phyloP scores from a whole-genome alignment of 257 asterid species.

The Asclepias syriaca region DNA sequence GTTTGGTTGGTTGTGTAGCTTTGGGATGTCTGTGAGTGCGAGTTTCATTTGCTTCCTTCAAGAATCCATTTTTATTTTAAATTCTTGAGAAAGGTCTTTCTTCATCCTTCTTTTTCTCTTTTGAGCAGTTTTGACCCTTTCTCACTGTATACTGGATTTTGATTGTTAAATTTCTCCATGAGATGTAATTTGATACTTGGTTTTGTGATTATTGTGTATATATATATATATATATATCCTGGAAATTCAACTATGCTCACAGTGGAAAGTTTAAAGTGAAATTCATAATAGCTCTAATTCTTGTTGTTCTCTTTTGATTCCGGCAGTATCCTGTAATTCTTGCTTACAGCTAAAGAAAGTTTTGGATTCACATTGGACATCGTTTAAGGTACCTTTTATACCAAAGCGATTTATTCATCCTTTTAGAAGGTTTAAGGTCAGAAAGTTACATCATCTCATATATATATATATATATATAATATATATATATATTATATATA shows the following conservation, averaged over 20 bases:
- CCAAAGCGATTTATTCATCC: background rate
- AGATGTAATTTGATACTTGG: background rate
- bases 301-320: no score
- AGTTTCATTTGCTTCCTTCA: slow-evolving; percentile 33
- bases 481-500: no score
- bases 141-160: background rate
- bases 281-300: no score
- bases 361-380: no score
- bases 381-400: no score
- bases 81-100: slow-evolving; percentile 41
- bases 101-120: background rate
- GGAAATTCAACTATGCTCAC: background rate
- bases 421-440: no score
- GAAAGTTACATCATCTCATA: no score
- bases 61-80: slow-evolving; percentile 44
- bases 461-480: no score
- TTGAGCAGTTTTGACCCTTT: slow-evolving; percentile 18
- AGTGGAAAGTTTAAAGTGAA: background rate
- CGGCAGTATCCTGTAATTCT: no score
- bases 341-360: no score
- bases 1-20: slow-evolving; percentile 17
- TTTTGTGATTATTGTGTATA: background rate
- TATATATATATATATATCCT: background rate
- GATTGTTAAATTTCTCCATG: background rate
- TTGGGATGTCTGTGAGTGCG: slow-evolving; percentile 8